A percentile compares a stretch with the other conserved stretches of the same genome.
phyloP scores from a whole-genome alignment of 2,329 filamentous ascomycete genomes.

The Trichophyton benhamiae region DNA sequence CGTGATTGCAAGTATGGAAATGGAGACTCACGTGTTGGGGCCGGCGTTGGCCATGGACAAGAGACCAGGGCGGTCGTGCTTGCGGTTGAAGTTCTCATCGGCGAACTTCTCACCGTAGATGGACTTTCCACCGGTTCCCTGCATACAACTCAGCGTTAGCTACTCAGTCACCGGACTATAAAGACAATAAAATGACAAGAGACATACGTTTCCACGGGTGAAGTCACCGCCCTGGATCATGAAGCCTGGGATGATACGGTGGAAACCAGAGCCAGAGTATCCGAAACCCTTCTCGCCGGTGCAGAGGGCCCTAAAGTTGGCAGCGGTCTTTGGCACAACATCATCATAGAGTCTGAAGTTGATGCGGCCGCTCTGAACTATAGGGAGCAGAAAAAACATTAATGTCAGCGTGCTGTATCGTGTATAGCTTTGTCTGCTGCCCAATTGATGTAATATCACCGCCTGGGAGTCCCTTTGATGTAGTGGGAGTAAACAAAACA shows the following conservation, averaged over 20 bases:
- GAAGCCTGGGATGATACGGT: conserved; percentile 85
- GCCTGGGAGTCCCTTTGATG: neutral
- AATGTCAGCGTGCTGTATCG: neutral
- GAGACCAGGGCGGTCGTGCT: conserved; percentile 63
- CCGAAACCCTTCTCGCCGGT: conserved; percentile 69
- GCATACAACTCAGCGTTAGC: neutral
- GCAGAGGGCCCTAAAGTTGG: conserved; percentile 79
- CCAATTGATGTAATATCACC: conserved; percentile 1
- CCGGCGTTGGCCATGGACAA: conserved; percentile 95
- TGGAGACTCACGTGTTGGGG: conserved; percentile 61
- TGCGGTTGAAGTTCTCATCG: conserved; percentile 77
- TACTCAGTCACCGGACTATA: conserved; percentile 9
- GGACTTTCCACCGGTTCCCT: conserved; percentile 85
- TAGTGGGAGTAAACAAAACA: neutral
- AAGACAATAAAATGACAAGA: neutral
- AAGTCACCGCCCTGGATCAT: conserved; percentile 97
- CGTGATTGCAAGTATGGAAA: neutral
- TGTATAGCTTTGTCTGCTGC: neutral
- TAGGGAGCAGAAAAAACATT: conserved; percentile 10
- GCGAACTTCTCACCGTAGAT: conserved; percentile 93
- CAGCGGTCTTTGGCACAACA: conserved; percentile 73
- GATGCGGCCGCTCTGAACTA: conserved; percentile 66
- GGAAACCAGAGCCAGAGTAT: conserved; percentile 74
- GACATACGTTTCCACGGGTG: conserved; percentile 74
- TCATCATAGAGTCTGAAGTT: conserved; percentile 81